Conservation (phyloP, 2,329 filamentous ascomycete genomes). For the Penicillium thymicola region DNA sequence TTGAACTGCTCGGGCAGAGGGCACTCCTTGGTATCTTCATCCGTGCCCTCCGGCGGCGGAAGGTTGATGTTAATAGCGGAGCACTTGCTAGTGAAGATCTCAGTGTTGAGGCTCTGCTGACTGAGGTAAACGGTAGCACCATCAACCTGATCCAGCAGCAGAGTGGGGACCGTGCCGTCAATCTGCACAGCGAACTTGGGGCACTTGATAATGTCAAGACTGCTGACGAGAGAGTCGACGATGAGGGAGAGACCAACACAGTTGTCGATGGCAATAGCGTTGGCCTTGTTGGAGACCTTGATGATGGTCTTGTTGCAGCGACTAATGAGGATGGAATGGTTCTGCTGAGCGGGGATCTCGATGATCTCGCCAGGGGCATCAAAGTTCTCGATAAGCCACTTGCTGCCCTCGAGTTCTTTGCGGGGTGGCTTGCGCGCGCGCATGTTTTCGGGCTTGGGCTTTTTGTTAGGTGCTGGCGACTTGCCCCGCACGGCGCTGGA, state of each 20-base stretch:
- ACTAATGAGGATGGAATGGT: conserved; percentile 87
- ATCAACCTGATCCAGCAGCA: conserved; percentile 91
- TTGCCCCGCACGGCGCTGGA: conserved; percentile 57
- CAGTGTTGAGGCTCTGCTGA: conserved; percentile 71
- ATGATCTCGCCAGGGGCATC: conserved; percentile 72
- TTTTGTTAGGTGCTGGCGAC: conserved; percentile 83
- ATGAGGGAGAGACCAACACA: conserved; percentile 78
- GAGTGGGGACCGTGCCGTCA: conserved; percentile 76
- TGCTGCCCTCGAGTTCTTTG: conserved; percentile 80
- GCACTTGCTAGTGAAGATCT: conserved; percentile 87
- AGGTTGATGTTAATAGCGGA: conserved; percentile 84
- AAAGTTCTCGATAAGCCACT: conserved; percentile 95
- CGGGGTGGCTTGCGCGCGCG: conserved; percentile 75
- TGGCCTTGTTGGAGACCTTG: conserved; percentile 87
- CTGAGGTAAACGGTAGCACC: conserved; percentile 83
- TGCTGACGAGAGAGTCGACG: conserved; percentile 83
- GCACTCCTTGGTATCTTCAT: conserved; percentile 81
- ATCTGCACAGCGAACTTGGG: conserved; percentile 94
- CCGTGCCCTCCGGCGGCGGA: conserved; percentile 60
- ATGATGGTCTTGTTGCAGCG: conserved; percentile 89
- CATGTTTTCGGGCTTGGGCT: conserved; percentile 83
- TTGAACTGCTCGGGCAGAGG: conserved; percentile 88
- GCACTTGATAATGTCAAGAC: conserved; percentile 92
- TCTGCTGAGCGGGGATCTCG: conserved; percentile 75
- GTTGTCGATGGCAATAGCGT: conserved; percentile 95